Base-by-base conservation (phyloP, 2,329 filamentous ascomycete species). In the Chaetomiaceae sp. region DNA sequence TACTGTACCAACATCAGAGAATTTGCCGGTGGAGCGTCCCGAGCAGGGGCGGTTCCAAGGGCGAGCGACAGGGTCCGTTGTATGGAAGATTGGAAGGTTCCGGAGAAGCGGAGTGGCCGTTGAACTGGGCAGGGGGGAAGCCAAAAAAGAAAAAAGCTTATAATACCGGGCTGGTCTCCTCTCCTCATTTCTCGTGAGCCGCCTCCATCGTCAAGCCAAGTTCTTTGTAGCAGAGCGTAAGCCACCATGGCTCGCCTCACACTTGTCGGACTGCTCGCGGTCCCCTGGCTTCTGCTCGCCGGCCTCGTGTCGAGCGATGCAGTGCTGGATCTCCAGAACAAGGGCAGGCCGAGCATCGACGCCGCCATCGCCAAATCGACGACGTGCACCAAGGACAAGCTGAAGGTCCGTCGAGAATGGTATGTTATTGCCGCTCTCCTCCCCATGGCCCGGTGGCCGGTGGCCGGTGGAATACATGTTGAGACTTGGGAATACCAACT, bases 351-450 rank as follows among this genome's bases (percentile, higher is more conserved):
- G 5, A 54, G 54, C 44, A 48, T 67, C n/a, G 60, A 67, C 32
- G 61, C 60, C 18, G 53, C 55, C 16, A 33, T 67, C 10, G 64
- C 65, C 44, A 64, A 63, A 59, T 67, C 65, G n/a, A 60, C 59
- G 55, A 67, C 65, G 11, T 67, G 65, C 56, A 66, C 65, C 33
- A 64, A 66, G 55, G 64, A 59, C 9, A 66, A 64, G 43, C 60
- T 67, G 18, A 43, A 58, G 46, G 58, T 67, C n/a, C 62, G 65
- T 13, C 58, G 59, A 30, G 65, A 67, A 57, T 67, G 64, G 65
- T 66, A 41, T 43, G 62, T 51, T 10, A 13, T 5, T 5, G 25
- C 25, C 9, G 25, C 25, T 9, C 25, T 9, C 25, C 5, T 9
- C 25, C 25, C 25, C 25, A n/a, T n/a, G n/a, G n/a, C n/a, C n/a